These are phyloP conservation scores for Comarum palustre DNA, from an alignment of 306 rosid species.

Conservation along the genomic window DNA sequence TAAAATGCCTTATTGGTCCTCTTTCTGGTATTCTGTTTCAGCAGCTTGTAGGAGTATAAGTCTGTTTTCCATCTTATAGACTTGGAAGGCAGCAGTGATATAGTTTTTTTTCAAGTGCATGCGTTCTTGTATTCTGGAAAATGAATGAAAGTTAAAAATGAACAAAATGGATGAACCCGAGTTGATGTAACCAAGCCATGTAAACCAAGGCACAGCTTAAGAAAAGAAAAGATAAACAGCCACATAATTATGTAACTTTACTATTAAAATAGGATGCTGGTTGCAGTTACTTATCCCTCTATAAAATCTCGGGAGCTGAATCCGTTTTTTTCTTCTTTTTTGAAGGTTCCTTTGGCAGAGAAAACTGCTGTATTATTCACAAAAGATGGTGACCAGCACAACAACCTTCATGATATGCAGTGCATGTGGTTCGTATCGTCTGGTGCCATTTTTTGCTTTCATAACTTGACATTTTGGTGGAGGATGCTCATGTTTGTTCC, in stretches of 20 bases:
- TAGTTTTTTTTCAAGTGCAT: not conserved
- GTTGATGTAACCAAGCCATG: not conserved
- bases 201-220: not conserved
- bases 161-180: not conserved
- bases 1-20: not conserved
- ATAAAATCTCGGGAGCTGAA: conserved; percentile 20
- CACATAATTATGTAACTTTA: not conserved
- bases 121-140: not conserved
- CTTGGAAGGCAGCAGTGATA: not conserved
- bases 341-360: conserved; percentile 87
- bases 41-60: not conserved
- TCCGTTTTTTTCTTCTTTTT: conserved; percentile 12
- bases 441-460: conserved; percentile 19
- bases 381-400: conserved; percentile 97
- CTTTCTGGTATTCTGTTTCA: not conserved
- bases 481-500: conserved; percentile 23
- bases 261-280: not conserved
- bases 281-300: conserved; percentile 15
- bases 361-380: conserved; percentile 97
- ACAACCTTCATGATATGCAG: conserved; percentile 99
- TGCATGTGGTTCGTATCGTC: conserved; percentile 88
- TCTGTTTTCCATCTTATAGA: not conserved
- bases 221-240: not conserved
- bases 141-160: not conserved
- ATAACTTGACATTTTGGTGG: conserved; percentile 14